Percentiles rank a stretch among this genome's conserved stretches.
These are phyloP conservation scores for Wickerhamiella brachini DNA, from an alignment of 805 yeast species.

Conservation along the genomic window DNA sequence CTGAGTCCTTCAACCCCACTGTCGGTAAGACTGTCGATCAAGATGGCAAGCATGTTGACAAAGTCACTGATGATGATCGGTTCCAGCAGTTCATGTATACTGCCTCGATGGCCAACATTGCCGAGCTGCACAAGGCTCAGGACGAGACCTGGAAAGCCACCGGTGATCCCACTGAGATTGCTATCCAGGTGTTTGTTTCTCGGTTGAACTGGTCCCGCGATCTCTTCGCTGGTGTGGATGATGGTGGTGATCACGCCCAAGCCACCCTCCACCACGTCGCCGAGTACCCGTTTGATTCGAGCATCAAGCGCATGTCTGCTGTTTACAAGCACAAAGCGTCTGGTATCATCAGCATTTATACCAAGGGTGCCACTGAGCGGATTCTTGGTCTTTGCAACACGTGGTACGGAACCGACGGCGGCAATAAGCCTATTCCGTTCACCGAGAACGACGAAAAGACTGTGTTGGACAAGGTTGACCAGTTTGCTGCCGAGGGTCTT, in stretches of 20 bases:
- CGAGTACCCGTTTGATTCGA: constrained; percentile 66
- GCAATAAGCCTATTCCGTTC: constrained; percentile 20
- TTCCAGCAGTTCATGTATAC: constrained; percentile 30
- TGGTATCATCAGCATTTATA: constrained; percentile 28
- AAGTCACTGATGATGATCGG: constrained; percentile 1
- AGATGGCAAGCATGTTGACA: constrained; percentile 21
- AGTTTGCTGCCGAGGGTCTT: constrained; percentile 50
- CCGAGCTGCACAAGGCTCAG: constrained; percentile 40
- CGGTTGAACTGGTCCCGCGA: constrained; percentile 32
- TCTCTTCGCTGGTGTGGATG: constrained; percentile 5
- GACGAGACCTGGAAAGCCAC: constrained; percentile 57
- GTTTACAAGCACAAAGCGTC: constrained; percentile 31
- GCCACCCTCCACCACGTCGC: constrained; percentile 28
- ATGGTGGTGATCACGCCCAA: neutral
- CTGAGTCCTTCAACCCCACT: constrained; percentile 52
- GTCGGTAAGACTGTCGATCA: constrained; percentile 32
- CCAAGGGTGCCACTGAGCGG: constrained; percentile 72
- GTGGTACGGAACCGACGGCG: constrained; percentile 32
- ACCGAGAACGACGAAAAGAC: constrained; percentile 28
- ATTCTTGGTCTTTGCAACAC: constrained; percentile 40
- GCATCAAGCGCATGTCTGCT: constrained; percentile 60
- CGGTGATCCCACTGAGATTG: constrained; percentile 86
- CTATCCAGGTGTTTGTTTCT: constrained; percentile 64
- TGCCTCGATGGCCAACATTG: constrained; percentile 72
- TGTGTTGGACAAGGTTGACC: constrained; percentile 44